Conservation (phyloP, 1,139 yeast species). For the Pichia sp. region DNA sequence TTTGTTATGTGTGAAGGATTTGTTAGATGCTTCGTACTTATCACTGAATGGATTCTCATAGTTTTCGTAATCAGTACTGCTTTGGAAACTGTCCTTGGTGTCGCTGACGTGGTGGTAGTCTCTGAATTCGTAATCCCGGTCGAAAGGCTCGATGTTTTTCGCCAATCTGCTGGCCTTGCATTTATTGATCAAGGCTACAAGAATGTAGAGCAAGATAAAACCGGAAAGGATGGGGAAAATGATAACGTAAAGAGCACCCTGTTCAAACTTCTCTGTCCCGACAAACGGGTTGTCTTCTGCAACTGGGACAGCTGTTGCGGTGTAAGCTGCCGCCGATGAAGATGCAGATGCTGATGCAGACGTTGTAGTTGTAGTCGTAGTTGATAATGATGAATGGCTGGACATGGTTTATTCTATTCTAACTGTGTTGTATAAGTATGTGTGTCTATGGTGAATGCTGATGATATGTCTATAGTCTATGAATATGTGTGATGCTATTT, state of each 20-base stretch:
- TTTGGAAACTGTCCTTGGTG: background rate
- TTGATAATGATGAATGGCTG: too few species aligned
- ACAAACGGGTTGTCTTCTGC: constrained; percentile 21
- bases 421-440: too few species aligned
- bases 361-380: too few species aligned
- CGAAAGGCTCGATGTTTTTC: constrained; percentile 14
- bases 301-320: constrained; percentile 10
- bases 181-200: constrained; percentile 16
- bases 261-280: constrained; percentile 9
- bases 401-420: too few species aligned
- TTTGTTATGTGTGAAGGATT: constrained; percentile 3
- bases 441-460: too few species aligned
- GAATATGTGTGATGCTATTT: too few species aligned
- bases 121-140: constrained; percentile 17
- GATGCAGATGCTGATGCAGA: background rate
- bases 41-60: constrained; percentile 16
- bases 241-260: constrained; percentile 24
- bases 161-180: constrained; percentile 20
- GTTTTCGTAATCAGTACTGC: background rate
- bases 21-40: constrained; percentile 2
- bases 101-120: constrained; percentile 1
- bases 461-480: too few species aligned
- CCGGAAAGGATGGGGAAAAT: constrained; percentile 21
- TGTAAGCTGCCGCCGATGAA: too few species aligned
- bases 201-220: constrained; percentile 18